phyloP scores from a whole-genome alignment of 2,329 filamentous ascomycete species.

The Neocucurbitaria cava region DNA sequence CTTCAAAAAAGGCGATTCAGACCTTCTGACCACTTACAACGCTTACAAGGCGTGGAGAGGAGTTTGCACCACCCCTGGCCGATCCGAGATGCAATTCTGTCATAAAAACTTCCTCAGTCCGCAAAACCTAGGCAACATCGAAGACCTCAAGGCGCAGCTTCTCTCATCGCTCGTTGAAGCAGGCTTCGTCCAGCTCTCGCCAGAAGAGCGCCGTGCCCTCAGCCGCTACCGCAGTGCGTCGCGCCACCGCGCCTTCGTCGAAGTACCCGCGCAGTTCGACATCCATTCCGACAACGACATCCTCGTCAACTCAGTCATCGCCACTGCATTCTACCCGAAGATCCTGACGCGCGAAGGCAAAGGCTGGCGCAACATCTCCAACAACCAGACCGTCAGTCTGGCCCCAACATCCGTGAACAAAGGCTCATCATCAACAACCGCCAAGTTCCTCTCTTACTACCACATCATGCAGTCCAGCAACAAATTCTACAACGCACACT shows the following conservation, averaged over 20 bases:
- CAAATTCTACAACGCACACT: constrained; percentile 83
- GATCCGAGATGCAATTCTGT: constrained; percentile 88
- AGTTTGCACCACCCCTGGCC: constrained; percentile 72
- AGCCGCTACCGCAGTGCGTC: constrained; percentile 72
- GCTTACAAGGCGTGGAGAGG: constrained; percentile 90
- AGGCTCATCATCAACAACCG: constrained; percentile 54
- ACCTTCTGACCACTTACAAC: constrained; percentile 91
- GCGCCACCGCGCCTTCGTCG: constrained; percentile 77
- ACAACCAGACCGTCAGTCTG: constrained; percentile 88
- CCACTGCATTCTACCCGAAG: constrained; percentile 96
- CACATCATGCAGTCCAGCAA: constrained; percentile 94
- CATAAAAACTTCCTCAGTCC: constrained; percentile 90
- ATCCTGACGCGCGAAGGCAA: constrained; percentile 83
- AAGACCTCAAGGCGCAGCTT: constrained; percentile 93
- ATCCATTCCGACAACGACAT: constrained; percentile 80
- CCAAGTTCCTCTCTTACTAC: constrained; percentile 92
- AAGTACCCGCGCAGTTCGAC: constrained; percentile 78
- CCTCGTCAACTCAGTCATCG: constrained; percentile 80
- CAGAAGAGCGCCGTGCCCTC: constrained; percentile 73
- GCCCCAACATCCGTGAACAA: constrained; percentile 92
- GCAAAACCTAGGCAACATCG: constrained; percentile 90
- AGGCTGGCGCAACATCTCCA: constrained; percentile 88
- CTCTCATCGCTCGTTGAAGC: constrained; percentile 85
- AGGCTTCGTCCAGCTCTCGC: constrained; percentile 77
- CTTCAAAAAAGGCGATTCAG: constrained; percentile 87